A percentile compares a stretch with the other conserved stretches of the same genome.
Evolutionary conservation across 176 grass and related monocot genomes (phyloP).

Genomic region (Tillandsia leiboldiana): DNA sequence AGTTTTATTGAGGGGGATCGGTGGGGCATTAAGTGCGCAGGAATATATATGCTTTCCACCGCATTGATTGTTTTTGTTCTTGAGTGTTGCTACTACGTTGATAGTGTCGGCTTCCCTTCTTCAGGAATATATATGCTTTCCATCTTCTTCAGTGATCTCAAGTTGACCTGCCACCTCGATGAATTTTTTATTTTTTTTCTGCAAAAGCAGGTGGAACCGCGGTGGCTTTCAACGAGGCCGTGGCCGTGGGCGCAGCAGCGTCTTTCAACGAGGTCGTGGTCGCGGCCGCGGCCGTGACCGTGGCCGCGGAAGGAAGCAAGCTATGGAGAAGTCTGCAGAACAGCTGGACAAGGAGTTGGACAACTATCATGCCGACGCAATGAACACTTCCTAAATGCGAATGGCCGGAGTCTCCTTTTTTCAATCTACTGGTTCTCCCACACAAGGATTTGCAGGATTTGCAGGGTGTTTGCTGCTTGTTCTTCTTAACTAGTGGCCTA

Average conservation of each 20-base stretch:
- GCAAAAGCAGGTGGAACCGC: conserved; percentile 37
- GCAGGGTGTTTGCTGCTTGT: background rate
- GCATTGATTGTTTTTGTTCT: too few relatives aligned
- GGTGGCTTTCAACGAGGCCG: conserved; percentile 39
- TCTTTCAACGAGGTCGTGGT: conserved; percentile 23
- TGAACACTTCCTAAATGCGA: conserved; percentile 52
- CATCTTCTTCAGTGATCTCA: background rate
- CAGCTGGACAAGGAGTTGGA: conserved; percentile 93
- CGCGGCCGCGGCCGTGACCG: conserved; percentile 27
- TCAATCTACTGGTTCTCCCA: background rate
- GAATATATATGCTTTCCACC: too few relatives aligned
- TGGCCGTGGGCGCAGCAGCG: conserved; percentile 27
- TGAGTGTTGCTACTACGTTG: too few relatives aligned
- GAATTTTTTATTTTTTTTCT: background rate
- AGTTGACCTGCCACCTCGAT: background rate
- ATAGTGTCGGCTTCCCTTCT: too few relatives aligned
- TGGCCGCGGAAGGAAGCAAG: conserved; percentile 39
- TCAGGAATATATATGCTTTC: background rate
- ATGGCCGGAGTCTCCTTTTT: background rate
- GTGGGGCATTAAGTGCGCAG: too few relatives aligned
- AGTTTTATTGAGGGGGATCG: too few relatives aligned
- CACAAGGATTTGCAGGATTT: background rate
- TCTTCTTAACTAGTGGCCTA: too few relatives aligned
- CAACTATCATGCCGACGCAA: conserved; percentile 55
- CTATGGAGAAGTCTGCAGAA: conserved; percentile 42